A percentile compares a stretch with the other conserved stretches of the same genome.
phyloP scores from a whole-genome alignment of 306 rosid genomes.

The Acacia acuminata region DNA sequence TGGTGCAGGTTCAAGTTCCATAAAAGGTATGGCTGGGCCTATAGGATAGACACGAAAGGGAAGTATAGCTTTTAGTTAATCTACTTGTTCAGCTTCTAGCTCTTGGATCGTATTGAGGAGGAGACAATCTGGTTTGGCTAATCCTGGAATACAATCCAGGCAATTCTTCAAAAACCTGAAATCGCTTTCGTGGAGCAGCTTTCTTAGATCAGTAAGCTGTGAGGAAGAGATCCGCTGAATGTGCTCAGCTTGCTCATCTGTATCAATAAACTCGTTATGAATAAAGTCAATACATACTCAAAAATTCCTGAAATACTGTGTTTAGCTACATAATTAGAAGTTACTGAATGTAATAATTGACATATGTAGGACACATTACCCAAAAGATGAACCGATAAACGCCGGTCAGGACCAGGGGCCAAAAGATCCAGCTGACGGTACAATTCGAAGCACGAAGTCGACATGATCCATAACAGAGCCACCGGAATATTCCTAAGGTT shows the following conservation, averaged over 20 bases:
- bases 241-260: slow-evolving; percentile 33
- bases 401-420: background rate
- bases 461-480: slow-evolving; percentile 52
- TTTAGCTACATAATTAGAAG: background rate
- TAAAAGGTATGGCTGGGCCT: slow-evolving; percentile 57
- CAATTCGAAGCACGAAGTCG: background rate
- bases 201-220: slow-evolving; percentile 38
- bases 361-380: background rate
- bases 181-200: slow-evolving; percentile 32
- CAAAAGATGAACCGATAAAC: background rate
- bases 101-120: slow-evolving; percentile 50
- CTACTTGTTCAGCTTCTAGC: slow-evolving; percentile 42
- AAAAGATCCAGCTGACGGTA: background rate
- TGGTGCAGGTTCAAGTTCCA: slow-evolving; percentile 25
- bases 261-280: background rate
- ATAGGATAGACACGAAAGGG: slow-evolving; percentile 49
- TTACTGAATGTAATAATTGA: background rate
- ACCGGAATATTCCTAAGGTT: slow-evolving; percentile 41
- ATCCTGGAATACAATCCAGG: slow-evolving; percentile 36
- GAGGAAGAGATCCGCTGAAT: slow-evolving; percentile 41
- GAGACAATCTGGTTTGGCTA: slow-evolving; percentile 48
- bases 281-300: background rate
- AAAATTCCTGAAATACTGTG: background rate
- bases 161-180: slow-evolving; percentile 32
- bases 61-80: slow-evolving; percentile 35